These are phyloP conservation scores for Cyclocybe aegerita DNA, from an alignment of 768 basidiomycete genomes.

Conservation along the genomic window DNA sequence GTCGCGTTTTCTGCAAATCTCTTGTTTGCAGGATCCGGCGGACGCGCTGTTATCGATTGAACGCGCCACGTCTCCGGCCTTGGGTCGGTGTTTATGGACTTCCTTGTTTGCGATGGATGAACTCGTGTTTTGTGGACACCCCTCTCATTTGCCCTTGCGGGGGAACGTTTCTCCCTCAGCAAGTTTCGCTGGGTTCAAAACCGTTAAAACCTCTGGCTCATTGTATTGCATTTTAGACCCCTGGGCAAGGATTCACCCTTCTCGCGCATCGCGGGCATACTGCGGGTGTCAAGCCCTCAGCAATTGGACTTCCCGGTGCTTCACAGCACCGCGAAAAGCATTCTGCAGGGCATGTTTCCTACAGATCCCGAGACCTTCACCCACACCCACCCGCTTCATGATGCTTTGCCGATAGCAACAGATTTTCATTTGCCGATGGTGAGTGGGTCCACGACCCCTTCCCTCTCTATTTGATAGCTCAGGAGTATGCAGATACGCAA, in stretches of 20 bases:
- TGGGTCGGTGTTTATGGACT: too few relatives aligned
- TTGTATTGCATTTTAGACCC: conserved; percentile 28
- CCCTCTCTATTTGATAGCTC: neutral
- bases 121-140: neutral
- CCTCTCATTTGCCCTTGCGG: too few relatives aligned
- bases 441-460: conserved; percentile 21
- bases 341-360: conserved; percentile 48
- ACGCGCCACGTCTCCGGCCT: too few relatives aligned
- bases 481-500: conserved; percentile 50
- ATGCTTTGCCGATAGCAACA: conserved; percentile 52
- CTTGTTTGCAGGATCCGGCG: too few relatives aligned
- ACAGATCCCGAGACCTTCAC: conserved; percentile 38
- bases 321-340: conserved; percentile 41
- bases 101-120: too few relatives aligned
- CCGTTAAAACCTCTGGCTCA: too few relatives aligned
- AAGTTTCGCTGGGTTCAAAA: too few relatives aligned
- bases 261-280: conserved; percentile 46
- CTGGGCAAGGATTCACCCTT: conserved; percentile 44
- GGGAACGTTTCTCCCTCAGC: too few relatives aligned
- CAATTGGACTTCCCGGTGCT: conserved; percentile 59
- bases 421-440: conserved; percentile 50
- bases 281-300: conserved; percentile 55
- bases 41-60: too few relatives aligned
- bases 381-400: conserved; percentile 42
- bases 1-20: too few relatives aligned